Percentiles rank a stretch among this genome's conserved stretches.
Conservation (phyloP, 1,284 basidiomycete species). For the Mycena sp. region DNA sequence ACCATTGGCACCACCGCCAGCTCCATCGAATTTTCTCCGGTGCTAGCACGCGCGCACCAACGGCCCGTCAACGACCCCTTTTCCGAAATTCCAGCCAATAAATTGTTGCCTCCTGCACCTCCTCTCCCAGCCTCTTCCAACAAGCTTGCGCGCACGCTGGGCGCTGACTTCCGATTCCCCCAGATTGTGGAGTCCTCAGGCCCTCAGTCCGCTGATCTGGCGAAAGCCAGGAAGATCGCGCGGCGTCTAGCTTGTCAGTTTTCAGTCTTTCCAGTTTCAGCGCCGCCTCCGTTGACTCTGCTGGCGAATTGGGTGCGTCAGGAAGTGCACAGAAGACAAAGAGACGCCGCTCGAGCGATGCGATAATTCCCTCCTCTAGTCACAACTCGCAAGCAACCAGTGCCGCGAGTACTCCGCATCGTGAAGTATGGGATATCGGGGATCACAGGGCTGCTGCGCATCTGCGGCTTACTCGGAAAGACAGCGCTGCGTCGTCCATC, state of each 20-base stretch:
- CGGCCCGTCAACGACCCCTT: too few relatives aligned
- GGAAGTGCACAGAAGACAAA: background rate
- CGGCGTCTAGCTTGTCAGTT: background rate
- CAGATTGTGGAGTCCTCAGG: background rate
- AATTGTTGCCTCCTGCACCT: too few relatives aligned
- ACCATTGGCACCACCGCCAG: background rate
- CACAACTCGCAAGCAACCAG: background rate
- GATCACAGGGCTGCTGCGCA: background rate
- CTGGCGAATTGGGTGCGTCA: too few relatives aligned
- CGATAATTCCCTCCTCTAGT: background rate
- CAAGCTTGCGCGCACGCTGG: background rate
- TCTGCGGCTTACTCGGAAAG: background rate
- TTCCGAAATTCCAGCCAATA: too few relatives aligned
- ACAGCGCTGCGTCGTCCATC: background rate
- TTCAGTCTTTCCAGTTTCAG: background rate
- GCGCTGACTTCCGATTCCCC: background rate
- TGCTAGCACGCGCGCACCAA: too few relatives aligned
- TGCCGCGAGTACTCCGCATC: too few relatives aligned
- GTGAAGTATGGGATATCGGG: too few relatives aligned
- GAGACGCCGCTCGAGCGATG: background rate
- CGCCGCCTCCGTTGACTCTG: background rate
- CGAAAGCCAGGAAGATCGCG: background rate
- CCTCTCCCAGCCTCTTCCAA: background rate
- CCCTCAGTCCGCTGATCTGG: background rate
- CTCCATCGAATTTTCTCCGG: background rate